Evolutionary conservation across 345 rosid genomes (phyloP), one percentile per base, ranked within the genome.

Genomic region (Hypericum perforatum): DNA sequence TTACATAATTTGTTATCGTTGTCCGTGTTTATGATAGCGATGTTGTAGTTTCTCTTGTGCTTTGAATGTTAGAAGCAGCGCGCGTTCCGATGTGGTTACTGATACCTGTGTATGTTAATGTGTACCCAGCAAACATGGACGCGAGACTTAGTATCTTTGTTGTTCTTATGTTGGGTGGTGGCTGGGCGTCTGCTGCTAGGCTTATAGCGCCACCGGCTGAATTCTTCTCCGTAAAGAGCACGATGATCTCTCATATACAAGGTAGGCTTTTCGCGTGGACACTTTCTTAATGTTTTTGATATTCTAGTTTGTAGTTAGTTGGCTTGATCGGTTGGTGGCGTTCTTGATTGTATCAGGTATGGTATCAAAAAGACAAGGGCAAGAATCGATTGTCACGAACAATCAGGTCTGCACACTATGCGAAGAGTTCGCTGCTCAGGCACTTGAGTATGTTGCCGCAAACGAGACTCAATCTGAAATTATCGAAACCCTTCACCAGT

Each of bases 401-500:
- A 72, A 84, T 16, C 64, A 78, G 11, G 60, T 84, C 5, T 94
- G 99, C 72, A 55, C 78, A 36, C 65, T 89, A 15, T 94, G 97
- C 55, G 89, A 94, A 77, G 92, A 89, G 62, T 94, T 71, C 67
- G 71, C 79, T 40, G 52, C 71, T 12, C 59, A 67, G 59, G 83
- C 96, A 67, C 66, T 89, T 61, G 78, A 52, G 61, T 89, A 75
- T 75, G 62, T 94, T 47, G 53, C 68, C 49, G 72, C 73, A 36
- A 89, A 94, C 63, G 64, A 76, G 61, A 94, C 97, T 52, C 95
- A 94, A 69, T 61, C 71, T 13, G 79, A 79, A 62, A 67, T 94
- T 15, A 43, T 84, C 14, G 76, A 72, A 2, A 38, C 40, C 6
- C 95, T 94, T 65, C 88, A 79, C 63, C 40, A 16, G 12, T 58